Conservation (phyloP, 1,139 yeast species). For the Geotrichum reessii region DNA sequence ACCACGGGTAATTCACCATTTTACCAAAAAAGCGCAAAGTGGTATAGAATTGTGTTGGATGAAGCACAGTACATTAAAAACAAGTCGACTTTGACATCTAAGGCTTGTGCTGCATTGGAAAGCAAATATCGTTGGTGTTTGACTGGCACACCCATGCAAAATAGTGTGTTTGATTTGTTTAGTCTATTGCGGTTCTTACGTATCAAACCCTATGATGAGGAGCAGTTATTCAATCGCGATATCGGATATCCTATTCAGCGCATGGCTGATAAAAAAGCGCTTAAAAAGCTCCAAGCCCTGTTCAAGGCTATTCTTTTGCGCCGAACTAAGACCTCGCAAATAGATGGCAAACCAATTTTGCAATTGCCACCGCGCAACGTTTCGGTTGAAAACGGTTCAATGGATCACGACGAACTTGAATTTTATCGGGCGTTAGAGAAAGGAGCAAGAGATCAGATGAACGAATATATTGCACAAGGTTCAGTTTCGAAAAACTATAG, state of each 20-base stretch:
- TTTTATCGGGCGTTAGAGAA: slow-evolving; percentile 58
- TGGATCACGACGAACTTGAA: slow-evolving; percentile 49
- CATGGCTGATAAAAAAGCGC: slow-evolving; percentile 34
- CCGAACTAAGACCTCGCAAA: slow-evolving; percentile 64
- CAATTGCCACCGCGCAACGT: slow-evolving; percentile 63
- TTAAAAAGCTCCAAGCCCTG: slow-evolving; percentile 62
- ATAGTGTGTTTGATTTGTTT: slow-evolving; percentile 70
- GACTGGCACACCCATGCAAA: slow-evolving; percentile 95
- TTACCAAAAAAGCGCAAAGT: slow-evolving; percentile 41
- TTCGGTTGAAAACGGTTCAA: slow-evolving; percentile 43
- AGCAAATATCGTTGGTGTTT: slow-evolving; percentile 66
- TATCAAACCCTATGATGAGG: slow-evolving; percentile 48
- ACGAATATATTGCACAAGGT: slow-evolving; percentile 42
- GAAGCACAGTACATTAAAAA: slow-evolving; percentile 91
- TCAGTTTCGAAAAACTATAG: slow-evolving; percentile 41
- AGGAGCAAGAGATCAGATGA: slow-evolving; percentile 54
- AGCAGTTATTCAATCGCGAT: slow-evolving; percentile 50
- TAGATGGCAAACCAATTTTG: slow-evolving; percentile 73
- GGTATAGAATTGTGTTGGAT: slow-evolving; percentile 72
- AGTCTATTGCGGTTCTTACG: slow-evolving; percentile 69
- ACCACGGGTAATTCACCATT: slow-evolving; percentile 58
- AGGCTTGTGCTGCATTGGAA: slow-evolving; percentile 57
- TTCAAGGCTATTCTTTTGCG: slow-evolving; percentile 73
- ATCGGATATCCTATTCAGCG: slow-evolving; percentile 53
- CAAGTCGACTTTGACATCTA: slow-evolving; percentile 58